phyloP scores from a whole-genome alignment of 257 asterid species.

The Asclepias syriaca region DNA sequence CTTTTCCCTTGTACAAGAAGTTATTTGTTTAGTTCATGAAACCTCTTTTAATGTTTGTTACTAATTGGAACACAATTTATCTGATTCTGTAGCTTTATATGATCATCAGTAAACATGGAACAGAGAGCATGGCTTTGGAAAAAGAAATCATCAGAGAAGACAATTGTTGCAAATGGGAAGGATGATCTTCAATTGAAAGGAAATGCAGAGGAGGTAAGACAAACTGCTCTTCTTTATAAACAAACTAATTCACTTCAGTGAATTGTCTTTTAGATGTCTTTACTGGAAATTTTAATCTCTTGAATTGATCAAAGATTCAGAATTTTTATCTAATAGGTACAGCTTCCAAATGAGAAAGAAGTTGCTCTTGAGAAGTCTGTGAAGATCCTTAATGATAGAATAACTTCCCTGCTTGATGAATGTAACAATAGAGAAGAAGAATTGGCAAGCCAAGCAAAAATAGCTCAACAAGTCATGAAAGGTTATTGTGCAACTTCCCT shows the following conservation, averaged over 20 bases:
- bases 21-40: neutral
- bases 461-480: constrained; percentile 42
- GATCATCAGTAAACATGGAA: constrained; percentile 44
- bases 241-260: neutral
- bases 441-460: constrained; percentile 26
- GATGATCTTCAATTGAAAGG: constrained; percentile 22
- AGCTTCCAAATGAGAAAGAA: constrained; percentile 41
- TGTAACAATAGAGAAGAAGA: constrained; percentile 57
- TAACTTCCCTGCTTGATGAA: constrained; percentile 52
- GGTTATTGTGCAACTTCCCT: constrained; percentile 35
- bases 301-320: neutral
- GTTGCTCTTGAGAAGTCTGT: constrained; percentile 46
- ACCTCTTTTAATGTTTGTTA: neutral
- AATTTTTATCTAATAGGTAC: constrained; percentile 9
- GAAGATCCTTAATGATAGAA: constrained; percentile 46
- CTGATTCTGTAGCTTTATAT: neutral
- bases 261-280: neutral
- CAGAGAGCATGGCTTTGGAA: constrained; percentile 88
- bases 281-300: neutral
- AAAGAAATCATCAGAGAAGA: constrained; percentile 64
- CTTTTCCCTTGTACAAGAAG: neutral
- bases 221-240: constrained; percentile 1
- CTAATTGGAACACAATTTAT: neutral
- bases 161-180: constrained; percentile 45
- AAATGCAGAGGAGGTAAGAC: constrained; percentile 55